phyloP scores from a whole-genome alignment of 2,329 filamentous ascomycete genomes.

The Paraphaeosphaeria sporulosa region DNA sequence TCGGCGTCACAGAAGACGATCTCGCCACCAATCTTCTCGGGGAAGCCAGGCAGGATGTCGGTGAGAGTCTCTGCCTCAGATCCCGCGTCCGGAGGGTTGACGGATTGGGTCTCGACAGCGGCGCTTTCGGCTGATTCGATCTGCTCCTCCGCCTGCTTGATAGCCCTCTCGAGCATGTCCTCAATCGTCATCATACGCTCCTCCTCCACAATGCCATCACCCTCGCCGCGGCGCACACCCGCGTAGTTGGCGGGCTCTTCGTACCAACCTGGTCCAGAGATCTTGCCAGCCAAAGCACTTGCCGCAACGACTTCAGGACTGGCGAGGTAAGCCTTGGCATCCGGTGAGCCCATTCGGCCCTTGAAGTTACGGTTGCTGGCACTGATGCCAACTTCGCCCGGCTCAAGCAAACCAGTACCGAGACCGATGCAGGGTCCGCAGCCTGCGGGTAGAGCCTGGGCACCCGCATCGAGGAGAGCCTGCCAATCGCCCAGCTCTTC shows the following conservation, averaged over 20 bases:
- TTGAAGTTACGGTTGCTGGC: conserved; percentile 91
- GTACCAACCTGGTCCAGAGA: conserved; percentile 81
- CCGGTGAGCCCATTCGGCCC: conserved; percentile 83
- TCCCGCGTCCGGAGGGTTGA: conserved; percentile 40
- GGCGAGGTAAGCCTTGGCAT: conserved; percentile 84
- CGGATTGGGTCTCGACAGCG: conserved; percentile 41
- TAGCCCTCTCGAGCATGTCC: conserved; percentile 74
- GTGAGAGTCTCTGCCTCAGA: conserved; percentile 57
- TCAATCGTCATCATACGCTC: conserved; percentile 72
- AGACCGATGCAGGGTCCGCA: conserved; percentile 90
- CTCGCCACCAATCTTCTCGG: conserved; percentile 81
- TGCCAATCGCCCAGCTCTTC: conserved; percentile 90
- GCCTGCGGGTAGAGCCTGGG: conserved; percentile 71
- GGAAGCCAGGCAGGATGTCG: conserved; percentile 84
- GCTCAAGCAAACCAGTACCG: conserved; percentile 78
- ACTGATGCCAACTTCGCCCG: conserved; percentile 85
- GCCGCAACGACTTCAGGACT: conserved; percentile 93
- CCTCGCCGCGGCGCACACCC: conserved; percentile 75
- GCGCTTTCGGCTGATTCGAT: conserved; percentile 57
- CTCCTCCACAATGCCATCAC: conserved; percentile 69
- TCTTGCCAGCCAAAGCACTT: conserved; percentile 77
- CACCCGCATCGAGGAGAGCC: conserved; percentile 79
- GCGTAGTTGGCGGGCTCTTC: conserved; percentile 71
- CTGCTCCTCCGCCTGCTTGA: conserved; percentile 71
- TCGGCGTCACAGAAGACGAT: conserved; percentile 87